Conservation (phyloP, 441 rosid genomes). For the Monsonia emarginata region DNA sequence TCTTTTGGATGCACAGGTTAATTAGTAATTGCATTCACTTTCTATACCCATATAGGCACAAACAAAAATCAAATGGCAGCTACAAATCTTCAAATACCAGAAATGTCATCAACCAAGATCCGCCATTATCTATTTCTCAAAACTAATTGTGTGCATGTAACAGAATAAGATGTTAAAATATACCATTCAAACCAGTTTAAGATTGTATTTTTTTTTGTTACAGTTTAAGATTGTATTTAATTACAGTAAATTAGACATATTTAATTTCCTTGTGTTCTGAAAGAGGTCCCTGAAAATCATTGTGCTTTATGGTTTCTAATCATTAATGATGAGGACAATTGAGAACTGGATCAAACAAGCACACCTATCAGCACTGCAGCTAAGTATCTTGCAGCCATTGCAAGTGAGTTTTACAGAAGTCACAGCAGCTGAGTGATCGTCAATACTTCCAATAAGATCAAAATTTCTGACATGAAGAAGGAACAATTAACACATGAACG, state of each 20-base stretch:
- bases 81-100: neutral
- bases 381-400: slow-evolving; percentile 49
- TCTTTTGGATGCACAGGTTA: neutral
- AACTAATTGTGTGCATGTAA: slow-evolving; percentile 4
- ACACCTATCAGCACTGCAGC: slow-evolving; percentile 80
- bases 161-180: slow-evolving; percentile 11
- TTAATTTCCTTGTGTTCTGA: slow-evolving; percentile 2
- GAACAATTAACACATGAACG: slow-evolving; percentile 17
- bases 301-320: neutral
- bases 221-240: slow-evolving; percentile 1
- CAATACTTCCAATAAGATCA: slow-evolving; percentile 48
- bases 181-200: slow-evolving; percentile 7
- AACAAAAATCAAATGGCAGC: slow-evolving; percentile 6
- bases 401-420: slow-evolving; percentile 58
- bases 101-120: neutral
- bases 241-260: neutral
- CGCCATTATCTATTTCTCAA: neutral
- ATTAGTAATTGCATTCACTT: neutral
- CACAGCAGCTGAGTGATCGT: slow-evolving; percentile 70
- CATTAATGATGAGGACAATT: neutral
- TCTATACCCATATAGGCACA: slow-evolving; percentile 8
- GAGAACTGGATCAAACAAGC: slow-evolving; percentile 11
- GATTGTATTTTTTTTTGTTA: slow-evolving; percentile 1
- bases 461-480: slow-evolving; percentile 50
- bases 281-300: neutral